Conservation (phyloP, 495 filamentous ascomycete genomes). For the Lepidopterella palustris region DNA sequence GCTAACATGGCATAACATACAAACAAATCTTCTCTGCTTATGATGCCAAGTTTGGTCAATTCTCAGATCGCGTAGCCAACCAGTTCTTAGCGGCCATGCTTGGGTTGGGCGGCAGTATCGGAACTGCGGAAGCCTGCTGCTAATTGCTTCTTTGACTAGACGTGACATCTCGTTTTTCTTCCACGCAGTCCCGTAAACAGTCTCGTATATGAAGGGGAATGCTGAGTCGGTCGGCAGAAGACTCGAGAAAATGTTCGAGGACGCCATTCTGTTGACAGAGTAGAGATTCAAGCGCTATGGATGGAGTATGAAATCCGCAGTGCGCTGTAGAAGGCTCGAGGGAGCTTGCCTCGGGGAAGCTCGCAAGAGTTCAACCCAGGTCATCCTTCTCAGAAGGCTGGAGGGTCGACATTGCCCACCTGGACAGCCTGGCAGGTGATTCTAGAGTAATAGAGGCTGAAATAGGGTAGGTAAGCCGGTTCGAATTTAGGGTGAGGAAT, state of each 20-base stretch:
- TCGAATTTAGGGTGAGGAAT: too few species aligned
- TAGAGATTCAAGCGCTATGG: not conserved
- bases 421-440: too few species aligned
- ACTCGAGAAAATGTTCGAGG: not conserved
- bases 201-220: slow-evolving; percentile 58
- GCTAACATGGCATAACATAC: too few species aligned
- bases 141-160: slow-evolving; percentile 63
- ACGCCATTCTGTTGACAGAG: not conserved
- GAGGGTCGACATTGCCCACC: too few species aligned
- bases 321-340: not conserved
- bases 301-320: not conserved
- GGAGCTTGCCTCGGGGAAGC: too few species aligned
- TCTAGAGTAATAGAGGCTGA: too few species aligned
- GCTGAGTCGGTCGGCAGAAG: not conserved
- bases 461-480: too few species aligned
- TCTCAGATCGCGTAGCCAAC: slow-evolving; percentile 58
- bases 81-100: slow-evolving; percentile 70
- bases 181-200: slow-evolving; percentile 92
- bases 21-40: slow-evolving; percentile 41
- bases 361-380: too few species aligned
- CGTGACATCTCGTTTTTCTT: slow-evolving; percentile 64
- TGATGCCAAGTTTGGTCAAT: slow-evolving; percentile 51
- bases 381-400: too few species aligned
- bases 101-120: slow-evolving; percentile 74
- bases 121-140: slow-evolving; percentile 64